Conservation (phyloP, 78 protist genomes). For the Diacronema lutheri region DNA sequence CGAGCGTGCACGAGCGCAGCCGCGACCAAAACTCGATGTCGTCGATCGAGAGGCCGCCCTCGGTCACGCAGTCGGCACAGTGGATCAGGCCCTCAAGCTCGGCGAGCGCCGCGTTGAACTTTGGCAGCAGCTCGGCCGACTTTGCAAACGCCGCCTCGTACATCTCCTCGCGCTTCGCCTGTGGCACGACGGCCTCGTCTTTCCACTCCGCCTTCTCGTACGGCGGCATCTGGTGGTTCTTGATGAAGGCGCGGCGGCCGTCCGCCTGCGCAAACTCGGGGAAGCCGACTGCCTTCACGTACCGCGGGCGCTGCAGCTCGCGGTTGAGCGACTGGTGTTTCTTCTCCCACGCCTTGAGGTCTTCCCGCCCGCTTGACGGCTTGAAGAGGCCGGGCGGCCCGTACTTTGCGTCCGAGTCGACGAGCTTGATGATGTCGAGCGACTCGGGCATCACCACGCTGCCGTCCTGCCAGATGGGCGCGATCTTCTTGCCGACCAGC, state of each 20-base stretch:
- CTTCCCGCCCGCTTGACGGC: conserved; percentile 3
- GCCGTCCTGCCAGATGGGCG: conserved; percentile 1
- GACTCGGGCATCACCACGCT: conserved; percentile 1
- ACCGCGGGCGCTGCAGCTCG: conserved; percentile 19
- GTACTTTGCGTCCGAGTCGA: neutral
- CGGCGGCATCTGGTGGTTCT: conserved; percentile 29
- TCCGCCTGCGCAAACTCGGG: conserved; percentile 7
- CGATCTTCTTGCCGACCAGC: conserved; percentile 19
- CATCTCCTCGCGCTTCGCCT: neutral
- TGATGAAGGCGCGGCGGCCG: neutral
- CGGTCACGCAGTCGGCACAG: neutral
- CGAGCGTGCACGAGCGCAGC: conserved; percentile 11
- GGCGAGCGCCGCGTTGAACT: neutral
- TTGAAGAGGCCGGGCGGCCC: neutral
- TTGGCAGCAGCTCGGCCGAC: neutral
- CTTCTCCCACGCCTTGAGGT: conserved; percentile 28
- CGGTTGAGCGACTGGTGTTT: neutral
- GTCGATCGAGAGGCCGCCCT: conserved; percentile 11
- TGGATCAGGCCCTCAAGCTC: conserved; percentile 3
- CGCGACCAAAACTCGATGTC: conserved; percentile 20
- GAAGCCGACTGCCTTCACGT: neutral
- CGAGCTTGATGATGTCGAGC: conserved; percentile 9
- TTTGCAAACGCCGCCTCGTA: neutral
- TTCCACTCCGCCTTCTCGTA: conserved; percentile 6
- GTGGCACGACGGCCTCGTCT: neutral